Evolutionary conservation across 345 rosid genomes (phyloP), one percentile per base, ranked within the genome.

Genomic region (Populus ilicifolia): DNA sequence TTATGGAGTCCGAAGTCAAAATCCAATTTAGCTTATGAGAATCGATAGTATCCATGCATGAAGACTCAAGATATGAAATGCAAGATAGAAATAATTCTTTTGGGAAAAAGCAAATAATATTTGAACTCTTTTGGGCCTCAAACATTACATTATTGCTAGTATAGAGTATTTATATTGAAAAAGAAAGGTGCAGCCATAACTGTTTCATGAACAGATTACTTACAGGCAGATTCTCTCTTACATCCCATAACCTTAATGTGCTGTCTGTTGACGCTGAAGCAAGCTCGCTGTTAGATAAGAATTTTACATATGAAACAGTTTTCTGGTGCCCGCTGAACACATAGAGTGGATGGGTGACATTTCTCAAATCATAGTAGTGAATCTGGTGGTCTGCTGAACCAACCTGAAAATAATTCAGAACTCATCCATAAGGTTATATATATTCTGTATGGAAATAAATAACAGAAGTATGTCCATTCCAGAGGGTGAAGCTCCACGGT

Each of bases 211-310:
- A 71, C 8, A 75, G 54, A 25, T 61, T 69, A 87, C 93, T 89
- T 77, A 93, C 98, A 0, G 97, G 97, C 48, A 89, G 62, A 79
- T 94, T 92, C 68, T 94, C 91, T 88, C 91, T 92, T 69, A 96
- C 98, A 75, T 96, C 98, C 99, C 99, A 94, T 69, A 94, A 82
- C 35, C 98, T 86, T 77, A 96, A 84, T 16, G 99, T 92, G 85
- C 96, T 92, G 86, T 96, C 99, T 9, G 98, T 96, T 17, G 99
- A 96, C 61, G 98, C 98, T 75, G 98, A 96, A 81, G 97, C 94
- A 78, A 94, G 99, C 89, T 96, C 99, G 54, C 87, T 84, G 82
- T 87, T 88, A 46, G 99, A 94, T 87, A 96, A 85, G 85, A 94
- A 94, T 78, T 96, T 94, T 77, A 96, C 98, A 81, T 96, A 96